Base-by-base conservation (phyloP, 352 stramenopile genomes). In the Blastocystis hominis region DNA sequence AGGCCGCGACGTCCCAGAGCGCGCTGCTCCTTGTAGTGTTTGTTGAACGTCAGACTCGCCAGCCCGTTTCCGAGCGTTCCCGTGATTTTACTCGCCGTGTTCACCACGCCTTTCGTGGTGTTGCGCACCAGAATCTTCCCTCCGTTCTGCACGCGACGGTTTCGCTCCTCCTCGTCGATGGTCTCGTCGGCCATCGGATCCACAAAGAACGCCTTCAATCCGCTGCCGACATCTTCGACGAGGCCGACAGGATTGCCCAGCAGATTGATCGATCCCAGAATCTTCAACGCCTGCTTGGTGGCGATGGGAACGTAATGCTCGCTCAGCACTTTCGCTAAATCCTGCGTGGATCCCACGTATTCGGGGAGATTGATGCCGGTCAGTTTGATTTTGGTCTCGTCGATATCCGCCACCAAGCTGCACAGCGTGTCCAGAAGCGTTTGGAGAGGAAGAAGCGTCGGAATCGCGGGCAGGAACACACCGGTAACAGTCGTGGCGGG, bases 1-100 rank as follows among this genome's bases (percentile, higher is more conserved):
- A 97, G 92, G 61, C 95, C 94, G 75, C 96, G 96, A 0, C 92
- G 94, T 20, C 93, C 93, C 34, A 95, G 93, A 3, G 95, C 91
- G 1, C 94, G 90, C 63, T 93, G 91, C 40, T 92, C 92, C 62
- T 95, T 91, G 90, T 97, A 97, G 89, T 94, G 90, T 50, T 90
- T 91, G 86, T 97, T 94, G 79, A 97, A 91, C 4, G 93, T 97
- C 13, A 97, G 89, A 17, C 93, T 92, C 3, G 94, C 94, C 30
- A 97, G 92, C 0, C 93, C 94, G 17, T 94, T 93, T 0, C 94
- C 96, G n/a, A 97, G 88, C 30, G 94, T 95, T 10, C 94, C 93
- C 0, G 94, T 97, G 76, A 97, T 93, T 86, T 96, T 97, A 75
- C 94, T 96, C 2, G 94, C 94, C 15, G 93, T 93, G 86, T 97